Base-by-base conservation (phyloP, 2,329 filamentous ascomycete genomes). In the Phaeomoniella chlamydospora region DNA sequence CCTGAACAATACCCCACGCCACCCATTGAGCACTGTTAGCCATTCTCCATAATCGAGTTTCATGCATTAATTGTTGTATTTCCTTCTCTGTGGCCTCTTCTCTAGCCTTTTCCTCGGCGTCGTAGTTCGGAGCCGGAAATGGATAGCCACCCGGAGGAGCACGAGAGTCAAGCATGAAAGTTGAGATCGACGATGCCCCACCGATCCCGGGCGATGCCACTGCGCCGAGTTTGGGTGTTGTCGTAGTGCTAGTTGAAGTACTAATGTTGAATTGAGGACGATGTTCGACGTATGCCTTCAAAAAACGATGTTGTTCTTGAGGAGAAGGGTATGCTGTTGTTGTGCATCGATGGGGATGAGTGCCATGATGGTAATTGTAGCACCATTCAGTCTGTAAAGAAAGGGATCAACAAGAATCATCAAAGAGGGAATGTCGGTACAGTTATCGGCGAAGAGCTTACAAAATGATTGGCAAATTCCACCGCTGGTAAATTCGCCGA, bases 391-490 rank as follows among this genome's bases (percentile, higher is more conserved):
- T 75, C 22, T 26, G n/a, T n/a, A 26, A n/a, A 26, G n/a, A n/a
- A 9, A 37, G 15, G 22, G 9, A 26, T 26, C 22, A 26, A 26
- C 22, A 9, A n/a, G 22, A 26, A n/a, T n/a, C n/a, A n/a, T 26
- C 9, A n/a, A 26, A 26, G 6, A 26, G 22, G 26, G 5, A 4
- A 5, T 12, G 3, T 32, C 10, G 16, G 3, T 26, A 13, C 19
- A 54, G 67, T 60, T 59, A 72, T 82, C 9, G 22, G 22, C 9
- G 6, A 9, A 26, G 22, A 9, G n/a, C 22, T 26, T 26, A 26
- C 22, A 58, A 98, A 98, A 58, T 98, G 90, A 55, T 98, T 98
- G 39, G 86, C 90, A 54, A 98, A 96, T 57, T 98, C 90, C 12
- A 85, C 67, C 1, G 86, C 90, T 0, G 76, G 77, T 1, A 78